Conservation (phyloP, 2,329 filamentous ascomycete species). For the Neonectria coccinea region DNA sequence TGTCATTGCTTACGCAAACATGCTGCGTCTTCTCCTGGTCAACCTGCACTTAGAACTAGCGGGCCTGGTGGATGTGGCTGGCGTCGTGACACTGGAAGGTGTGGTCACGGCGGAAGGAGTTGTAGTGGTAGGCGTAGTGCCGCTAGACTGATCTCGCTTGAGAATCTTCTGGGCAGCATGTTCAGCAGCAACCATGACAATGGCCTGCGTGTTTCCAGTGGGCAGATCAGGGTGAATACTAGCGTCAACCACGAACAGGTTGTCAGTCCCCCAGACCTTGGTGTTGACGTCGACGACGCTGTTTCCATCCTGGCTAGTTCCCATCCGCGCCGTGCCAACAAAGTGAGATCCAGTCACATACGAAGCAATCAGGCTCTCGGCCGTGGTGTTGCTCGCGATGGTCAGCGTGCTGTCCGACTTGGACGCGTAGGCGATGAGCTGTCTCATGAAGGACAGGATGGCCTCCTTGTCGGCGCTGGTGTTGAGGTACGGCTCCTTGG, state of each 20-base stretch:
- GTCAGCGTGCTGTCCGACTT: conserved; percentile 68
- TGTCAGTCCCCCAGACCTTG: conserved; percentile 75
- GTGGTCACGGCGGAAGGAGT: not conserved
- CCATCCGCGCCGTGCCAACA: conserved; percentile 72
- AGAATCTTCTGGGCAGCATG: conserved; percentile 58
- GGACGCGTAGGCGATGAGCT: conserved; percentile 73
- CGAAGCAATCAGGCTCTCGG: conserved; percentile 67
- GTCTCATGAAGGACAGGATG: conserved; percentile 62
- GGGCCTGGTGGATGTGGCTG: not conserved
- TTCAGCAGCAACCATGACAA: conserved; percentile 74
- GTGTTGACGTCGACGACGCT: conserved; percentile 73
- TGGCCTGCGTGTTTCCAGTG: conserved; percentile 74
- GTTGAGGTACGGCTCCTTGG: conserved; percentile 51
- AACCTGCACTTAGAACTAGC: not conserved
- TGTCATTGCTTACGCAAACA: not conserved
- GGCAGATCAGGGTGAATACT: conserved; percentile 77
- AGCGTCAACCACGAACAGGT: conserved; percentile 76
- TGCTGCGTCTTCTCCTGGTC: conserved; percentile 1
- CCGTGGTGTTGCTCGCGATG: conserved; percentile 58
- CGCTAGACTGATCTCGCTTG: not conserved
- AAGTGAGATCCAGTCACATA: conserved; percentile 64
- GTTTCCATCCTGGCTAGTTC: conserved; percentile 63
- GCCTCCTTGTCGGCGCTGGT: conserved; percentile 53
- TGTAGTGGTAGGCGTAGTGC: not conserved
- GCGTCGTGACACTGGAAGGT: not conserved